Evolutionary conservation across 2,329 filamentous ascomycete genomes (phyloP).

Genomic region (Tolypocladium tropicale): DNA sequence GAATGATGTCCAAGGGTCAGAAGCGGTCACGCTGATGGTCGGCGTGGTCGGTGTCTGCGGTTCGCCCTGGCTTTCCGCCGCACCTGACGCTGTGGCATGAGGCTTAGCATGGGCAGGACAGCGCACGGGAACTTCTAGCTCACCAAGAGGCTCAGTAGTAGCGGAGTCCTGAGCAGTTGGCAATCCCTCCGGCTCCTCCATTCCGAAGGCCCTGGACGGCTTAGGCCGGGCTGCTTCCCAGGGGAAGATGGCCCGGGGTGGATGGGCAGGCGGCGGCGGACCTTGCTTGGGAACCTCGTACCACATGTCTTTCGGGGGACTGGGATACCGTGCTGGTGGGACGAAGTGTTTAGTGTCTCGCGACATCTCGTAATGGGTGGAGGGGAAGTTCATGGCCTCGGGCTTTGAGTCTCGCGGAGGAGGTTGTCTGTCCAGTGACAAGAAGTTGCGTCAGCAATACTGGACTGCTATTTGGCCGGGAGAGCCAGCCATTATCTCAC

Average conservation of each 20-base stretch:
- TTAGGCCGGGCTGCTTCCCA: slow-evolving; percentile 68
- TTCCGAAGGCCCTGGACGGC: slow-evolving; percentile 51
- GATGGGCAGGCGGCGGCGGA: slow-evolving; percentile 42
- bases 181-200: slow-evolving; percentile 7
- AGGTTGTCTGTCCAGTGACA: slow-evolving; percentile 41
- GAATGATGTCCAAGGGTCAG: slow-evolving; percentile 63
- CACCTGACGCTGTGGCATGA: slow-evolving; percentile 22
- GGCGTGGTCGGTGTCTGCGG: slow-evolving; percentile 38
- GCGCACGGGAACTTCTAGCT: slow-evolving; percentile 11
- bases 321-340: slow-evolving; percentile 66
- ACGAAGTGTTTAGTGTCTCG: slow-evolving; percentile 64
- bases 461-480: background rate
- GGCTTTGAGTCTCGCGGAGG: slow-evolving; percentile 60
- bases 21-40: slow-evolving; percentile 32
- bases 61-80: slow-evolving; percentile 22
- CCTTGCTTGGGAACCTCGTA: slow-evolving; percentile 65
- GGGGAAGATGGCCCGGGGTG: slow-evolving; percentile 68
- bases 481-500: slow-evolving; percentile 22
- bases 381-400: slow-evolving; percentile 77
- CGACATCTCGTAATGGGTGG: slow-evolving; percentile 74
- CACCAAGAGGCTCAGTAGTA: slow-evolving; percentile 10
- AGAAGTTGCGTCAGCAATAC: background rate
- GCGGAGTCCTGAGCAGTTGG: background rate
- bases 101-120: slow-evolving; percentile 18
- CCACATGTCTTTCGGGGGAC: slow-evolving; percentile 80